Evolutionary conservation across 495 filamentous ascomycete genomes (phyloP), one percentile per base, ranked within the genome.

Genomic region (Aspergillus avenaceus): DNA sequence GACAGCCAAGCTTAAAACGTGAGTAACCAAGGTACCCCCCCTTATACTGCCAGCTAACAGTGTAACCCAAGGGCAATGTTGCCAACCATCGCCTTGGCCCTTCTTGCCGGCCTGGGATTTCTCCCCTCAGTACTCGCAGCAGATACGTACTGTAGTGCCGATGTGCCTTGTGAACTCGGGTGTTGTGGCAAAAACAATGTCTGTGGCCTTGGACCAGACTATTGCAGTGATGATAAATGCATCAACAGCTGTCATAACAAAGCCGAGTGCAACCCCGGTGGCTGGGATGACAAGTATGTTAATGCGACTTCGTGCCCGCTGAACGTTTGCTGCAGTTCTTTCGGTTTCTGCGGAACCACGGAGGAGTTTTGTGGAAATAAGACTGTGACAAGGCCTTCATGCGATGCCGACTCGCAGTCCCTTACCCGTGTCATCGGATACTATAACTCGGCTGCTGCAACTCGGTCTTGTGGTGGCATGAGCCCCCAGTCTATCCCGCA

Each of bases 191-290:
- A n/a, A n/a, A n/a, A n/a, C n/a, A n/a, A n/a, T n/a, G 13, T 36
- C 14, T 47, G 44, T 19, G 44, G 44, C 6, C 36, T 36, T 12
- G 23, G 28, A 19, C 44, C 44, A 8, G 29, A 47, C 27, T 3
- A 36, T 8, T 47, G 44, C 13, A 29, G 44, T 4, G 6, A 9
- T 2, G 28, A 47, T 13, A 25, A 8, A 7, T 47, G 44, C 28
- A 47, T 47, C 34, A 44, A 40, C 3, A 37, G 38, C 41, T 51
- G 49, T 8, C 40, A 51, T 42, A 41, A 40, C 8, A 51, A 45
- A 13, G 49, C 49, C 6, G 49, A 51, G 14, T 51, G 49, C 22
- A n/a, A n/a, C n/a, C n/a, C n/a, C n/a, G n/a, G n/a, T n/a, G 49
- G 49, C 19, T 18, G 44, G 23, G 32, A 50, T 21, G 48, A 26